A percentile compares a stretch with the other conserved stretches of the same genome.
Evolutionary conservation across 2,329 filamentous ascomycete species (phyloP).

Genomic region (Metarhizium guizhouense): DNA sequence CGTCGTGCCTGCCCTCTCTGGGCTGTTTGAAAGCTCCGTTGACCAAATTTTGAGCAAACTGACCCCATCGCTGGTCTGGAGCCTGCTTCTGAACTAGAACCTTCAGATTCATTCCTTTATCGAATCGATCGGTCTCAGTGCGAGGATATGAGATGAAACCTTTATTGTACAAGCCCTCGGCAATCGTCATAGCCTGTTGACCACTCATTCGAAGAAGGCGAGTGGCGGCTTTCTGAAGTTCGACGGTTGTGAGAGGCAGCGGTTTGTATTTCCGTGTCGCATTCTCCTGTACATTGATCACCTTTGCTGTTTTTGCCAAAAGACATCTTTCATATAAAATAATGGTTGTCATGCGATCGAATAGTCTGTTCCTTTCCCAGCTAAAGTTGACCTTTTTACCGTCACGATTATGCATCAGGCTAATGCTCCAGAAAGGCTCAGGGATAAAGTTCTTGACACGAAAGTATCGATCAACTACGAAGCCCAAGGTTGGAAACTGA

Average conservation of each 20-base stretch:
- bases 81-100: slow-evolving; percentile 77
- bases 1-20: slow-evolving; percentile 77
- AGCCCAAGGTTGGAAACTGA: slow-evolving; percentile 93
- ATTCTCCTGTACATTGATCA: slow-evolving; percentile 81
- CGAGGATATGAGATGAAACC: slow-evolving; percentile 97
- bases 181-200: slow-evolving; percentile 79
- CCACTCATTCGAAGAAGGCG: slow-evolving; percentile 83
- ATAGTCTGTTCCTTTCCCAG: slow-evolving; percentile 76
- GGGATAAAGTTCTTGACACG: slow-evolving; percentile 89
- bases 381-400: slow-evolving; percentile 72
- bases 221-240: slow-evolving; percentile 92
- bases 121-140: slow-evolving; percentile 95
- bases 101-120: slow-evolving; percentile 76
- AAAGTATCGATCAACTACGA: slow-evolving; percentile 94
- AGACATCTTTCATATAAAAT: slow-evolving; percentile 84
- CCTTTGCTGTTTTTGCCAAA: slow-evolving; percentile 62
- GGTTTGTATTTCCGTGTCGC: slow-evolving; percentile 93
- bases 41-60: slow-evolving; percentile 66
- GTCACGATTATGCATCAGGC: slow-evolving; percentile 69
- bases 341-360: slow-evolving; percentile 73
- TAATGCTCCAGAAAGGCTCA: slow-evolving; percentile 89
- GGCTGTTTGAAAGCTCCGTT: slow-evolving; percentile 74
- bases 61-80: slow-evolving; percentile 67
- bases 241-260: slow-evolving; percentile 86
- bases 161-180: slow-evolving; percentile 82